Evolutionary conservation across 148 eudicot species (phyloP).

Genomic region (Fallopia convolvulus): DNA sequence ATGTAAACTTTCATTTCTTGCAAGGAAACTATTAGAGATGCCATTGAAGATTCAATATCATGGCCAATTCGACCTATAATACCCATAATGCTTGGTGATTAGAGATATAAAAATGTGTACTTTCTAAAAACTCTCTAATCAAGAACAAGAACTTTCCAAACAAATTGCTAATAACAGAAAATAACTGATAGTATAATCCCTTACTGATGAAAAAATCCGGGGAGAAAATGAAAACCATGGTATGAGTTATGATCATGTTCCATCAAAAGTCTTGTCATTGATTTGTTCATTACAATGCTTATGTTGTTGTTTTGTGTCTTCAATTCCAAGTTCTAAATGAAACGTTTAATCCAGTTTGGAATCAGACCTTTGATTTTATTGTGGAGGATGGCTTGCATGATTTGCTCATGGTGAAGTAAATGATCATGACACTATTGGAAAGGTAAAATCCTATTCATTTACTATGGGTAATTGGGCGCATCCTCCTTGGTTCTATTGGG

Average conservation of each 20-base stretch:
- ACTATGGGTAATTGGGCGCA: too few species aligned
- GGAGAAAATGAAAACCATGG: constrained; percentile 68
- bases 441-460: constrained; percentile 33
- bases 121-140: background rate
- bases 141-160: background rate
- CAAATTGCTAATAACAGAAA: background rate
- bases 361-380: constrained; percentile 84
- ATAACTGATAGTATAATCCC: background rate
- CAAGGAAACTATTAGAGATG: constrained; percentile 82
- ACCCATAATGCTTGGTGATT: constrained; percentile 83
- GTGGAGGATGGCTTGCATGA: constrained; percentile 91
- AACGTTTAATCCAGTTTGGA: constrained; percentile 83
- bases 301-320: background rate
- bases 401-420: constrained; percentile 61
- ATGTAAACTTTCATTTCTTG: background rate
- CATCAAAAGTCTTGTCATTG: too few species aligned
- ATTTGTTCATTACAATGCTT: background rate
- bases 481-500: too few species aligned
- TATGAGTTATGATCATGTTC: constrained; percentile 26
- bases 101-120: constrained; percentile 30
- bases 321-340: constrained; percentile 57
- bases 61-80: constrained; percentile 85
- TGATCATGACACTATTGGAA: constrained; percentile 91
- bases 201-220: constrained; percentile 48
- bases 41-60: constrained; percentile 81